phyloP scores from a whole-genome alignment of 768 basidiomycete species.

The Epithele typhae region DNA sequence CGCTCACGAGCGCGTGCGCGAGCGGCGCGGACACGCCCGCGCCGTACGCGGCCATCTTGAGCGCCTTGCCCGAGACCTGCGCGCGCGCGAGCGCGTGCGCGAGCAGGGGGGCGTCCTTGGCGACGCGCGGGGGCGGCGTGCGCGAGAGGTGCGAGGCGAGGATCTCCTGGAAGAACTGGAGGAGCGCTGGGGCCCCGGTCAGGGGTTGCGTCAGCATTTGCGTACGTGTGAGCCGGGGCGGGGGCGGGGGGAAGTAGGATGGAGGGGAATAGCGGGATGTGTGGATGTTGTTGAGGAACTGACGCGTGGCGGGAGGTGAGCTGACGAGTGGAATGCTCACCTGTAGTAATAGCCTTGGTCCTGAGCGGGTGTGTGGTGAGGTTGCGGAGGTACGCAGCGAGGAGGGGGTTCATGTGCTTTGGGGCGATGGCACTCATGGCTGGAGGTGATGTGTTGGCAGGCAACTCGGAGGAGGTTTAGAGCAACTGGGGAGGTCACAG shows the following conservation, averaged over 20 bases:
- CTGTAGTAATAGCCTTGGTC: slow-evolving; percentile 77
- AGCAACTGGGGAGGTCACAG: no score
- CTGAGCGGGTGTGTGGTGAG: slow-evolving; percentile 67
- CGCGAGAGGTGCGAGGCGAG: slow-evolving; percentile 71
- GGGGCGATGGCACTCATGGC: slow-evolving; percentile 20
- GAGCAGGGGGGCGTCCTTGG: slow-evolving; percentile 51
- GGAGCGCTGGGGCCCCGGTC: slow-evolving; percentile 22
- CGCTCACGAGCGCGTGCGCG: slow-evolving; percentile 67
- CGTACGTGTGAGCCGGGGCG: no score
- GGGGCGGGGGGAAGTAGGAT: not conserved
- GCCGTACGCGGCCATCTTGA: slow-evolving; percentile 85
- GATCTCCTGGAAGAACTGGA: slow-evolving; percentile 67
- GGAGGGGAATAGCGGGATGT: not conserved
- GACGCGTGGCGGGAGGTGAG: not conserved
- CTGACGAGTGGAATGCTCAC: slow-evolving; percentile 33
- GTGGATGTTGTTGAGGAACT: not conserved
- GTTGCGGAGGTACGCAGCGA: slow-evolving; percentile 66
- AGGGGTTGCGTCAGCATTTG: no score
- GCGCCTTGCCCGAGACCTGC: slow-evolving; percentile 64
- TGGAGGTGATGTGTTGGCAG: not conserved
- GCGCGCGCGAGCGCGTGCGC: slow-evolving; percentile 47
- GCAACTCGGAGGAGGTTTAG: no score
- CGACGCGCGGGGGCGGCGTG: slow-evolving; percentile 43
- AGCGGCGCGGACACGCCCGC: slow-evolving; percentile 81
- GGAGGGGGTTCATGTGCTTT: slow-evolving; percentile 40